Evolutionary conservation across 768 basidiomycete genomes (phyloP).

Genomic region (Russula sp.): DNA sequence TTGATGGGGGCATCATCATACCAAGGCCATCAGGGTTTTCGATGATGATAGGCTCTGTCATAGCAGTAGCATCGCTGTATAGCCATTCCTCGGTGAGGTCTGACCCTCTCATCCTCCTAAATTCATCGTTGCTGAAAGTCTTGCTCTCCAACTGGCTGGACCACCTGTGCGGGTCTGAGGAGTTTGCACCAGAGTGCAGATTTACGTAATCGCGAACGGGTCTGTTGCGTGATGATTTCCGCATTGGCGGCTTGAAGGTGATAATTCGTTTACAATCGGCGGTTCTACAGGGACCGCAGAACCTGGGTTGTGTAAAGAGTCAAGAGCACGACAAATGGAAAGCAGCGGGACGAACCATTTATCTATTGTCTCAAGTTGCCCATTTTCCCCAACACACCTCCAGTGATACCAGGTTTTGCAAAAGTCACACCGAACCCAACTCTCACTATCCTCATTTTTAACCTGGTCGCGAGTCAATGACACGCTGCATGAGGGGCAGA

Average conservation of each 20-base stretch:
- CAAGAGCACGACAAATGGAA: slow-evolving; percentile 24
- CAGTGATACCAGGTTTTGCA: slow-evolving; percentile 86
- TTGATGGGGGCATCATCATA: slow-evolving; percentile 78
- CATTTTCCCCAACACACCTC: slow-evolving; percentile 68
- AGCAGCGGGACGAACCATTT: slow-evolving; percentile 58
- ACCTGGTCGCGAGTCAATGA: slow-evolving; percentile 30
- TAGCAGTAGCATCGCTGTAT: slow-evolving; percentile 63
- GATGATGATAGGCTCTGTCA: slow-evolving; percentile 82
- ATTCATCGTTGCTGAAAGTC: slow-evolving; percentile 56
- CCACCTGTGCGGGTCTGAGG: slow-evolving; percentile 63
- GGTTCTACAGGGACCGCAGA: slow-evolving; percentile 60
- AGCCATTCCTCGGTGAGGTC: slow-evolving; percentile 76
- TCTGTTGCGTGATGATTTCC: slow-evolving; percentile 78
- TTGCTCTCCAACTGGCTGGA: slow-evolving; percentile 66
- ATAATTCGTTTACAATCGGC: slow-evolving; percentile 60
- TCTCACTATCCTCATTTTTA: slow-evolving; percentile 53
- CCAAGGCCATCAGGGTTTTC: slow-evolving; percentile 77
- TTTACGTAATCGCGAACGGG: slow-evolving; percentile 76
- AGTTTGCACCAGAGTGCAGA: slow-evolving; percentile 60
- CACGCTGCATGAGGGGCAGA: slow-evolving; percentile 28
- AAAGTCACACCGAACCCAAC: slow-evolving; percentile 79
- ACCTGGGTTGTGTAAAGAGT: slow-evolving; percentile 46
- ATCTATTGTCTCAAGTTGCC: slow-evolving; percentile 64
- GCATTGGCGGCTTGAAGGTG: slow-evolving; percentile 71
- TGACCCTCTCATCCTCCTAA: slow-evolving; percentile 62